Conservation (phyloP, 2,329 filamentous ascomycete species). For the Chaetomiaceae sp. region DNA sequence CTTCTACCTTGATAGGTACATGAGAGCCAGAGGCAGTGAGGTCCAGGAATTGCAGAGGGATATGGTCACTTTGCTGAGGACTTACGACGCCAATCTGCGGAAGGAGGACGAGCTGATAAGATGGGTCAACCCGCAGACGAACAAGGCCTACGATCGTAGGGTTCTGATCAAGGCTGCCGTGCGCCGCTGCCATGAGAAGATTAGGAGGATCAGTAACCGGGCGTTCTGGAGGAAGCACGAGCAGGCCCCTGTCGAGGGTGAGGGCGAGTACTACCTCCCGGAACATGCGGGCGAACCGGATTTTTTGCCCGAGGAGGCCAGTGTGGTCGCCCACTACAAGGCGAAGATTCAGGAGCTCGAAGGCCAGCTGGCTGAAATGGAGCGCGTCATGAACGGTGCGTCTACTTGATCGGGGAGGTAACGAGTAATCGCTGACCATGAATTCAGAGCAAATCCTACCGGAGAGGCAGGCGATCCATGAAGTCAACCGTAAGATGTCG, state of each 20-base stretch:
- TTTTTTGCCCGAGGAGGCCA: constrained; percentile 17
- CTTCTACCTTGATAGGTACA: constrained; percentile 27
- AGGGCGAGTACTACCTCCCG: constrained; percentile 21
- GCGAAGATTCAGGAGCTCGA: constrained; percentile 15
- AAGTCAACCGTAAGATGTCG: constrained; percentile 1
- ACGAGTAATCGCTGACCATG: neutral
- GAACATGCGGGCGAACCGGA: constrained; percentile 15
- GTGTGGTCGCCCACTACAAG: constrained; percentile 17
- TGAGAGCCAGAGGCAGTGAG: constrained; percentile 9
- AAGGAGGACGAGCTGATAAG: constrained; percentile 13
- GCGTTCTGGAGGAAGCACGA: constrained; percentile 22
- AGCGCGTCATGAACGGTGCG: constrained; percentile 21
- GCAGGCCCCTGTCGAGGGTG: neutral
- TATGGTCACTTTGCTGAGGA: constrained; percentile 2
- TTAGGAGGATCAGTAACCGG: constrained; percentile 15
- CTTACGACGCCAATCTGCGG: constrained; percentile 7
- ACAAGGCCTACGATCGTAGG: constrained; percentile 16
- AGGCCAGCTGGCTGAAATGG: constrained; percentile 11
- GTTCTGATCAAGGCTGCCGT: constrained; percentile 14
- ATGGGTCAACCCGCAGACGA: constrained; percentile 16
- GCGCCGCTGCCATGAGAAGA: constrained; percentile 13
- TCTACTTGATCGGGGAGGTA: neutral
- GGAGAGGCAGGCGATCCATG: constrained; percentile 4
- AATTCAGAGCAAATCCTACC: constrained; percentile 9
- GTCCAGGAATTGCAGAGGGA: constrained; percentile 19